Evolutionary conservation across 2,329 filamentous ascomycete genomes (phyloP).

Genomic region (Hypoxylon sp.): DNA sequence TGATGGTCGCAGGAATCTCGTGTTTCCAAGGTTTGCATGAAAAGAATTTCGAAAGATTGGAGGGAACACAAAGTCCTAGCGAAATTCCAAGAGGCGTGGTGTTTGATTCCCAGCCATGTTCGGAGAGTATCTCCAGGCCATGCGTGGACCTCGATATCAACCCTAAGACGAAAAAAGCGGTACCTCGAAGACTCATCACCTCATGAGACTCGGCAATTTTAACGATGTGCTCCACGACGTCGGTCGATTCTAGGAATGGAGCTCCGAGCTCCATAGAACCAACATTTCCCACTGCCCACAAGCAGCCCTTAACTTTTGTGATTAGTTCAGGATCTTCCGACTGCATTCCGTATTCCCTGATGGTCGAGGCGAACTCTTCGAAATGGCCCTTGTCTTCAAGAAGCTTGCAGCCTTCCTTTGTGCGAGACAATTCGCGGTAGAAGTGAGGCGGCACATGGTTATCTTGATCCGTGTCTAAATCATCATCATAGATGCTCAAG

Average conservation of each 20-base stretch:
- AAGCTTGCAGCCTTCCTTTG: conserved; percentile 90
- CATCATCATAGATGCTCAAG: conserved; percentile 72
- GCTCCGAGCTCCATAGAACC: conserved; percentile 98
- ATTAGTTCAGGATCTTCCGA: conserved; percentile 87
- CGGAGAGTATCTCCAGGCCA: conserved; percentile 90
- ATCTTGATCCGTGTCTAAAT: conserved; percentile 67
- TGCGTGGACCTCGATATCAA: conserved; percentile 93
- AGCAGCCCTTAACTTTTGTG: conserved; percentile 93
- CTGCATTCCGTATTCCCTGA: conserved; percentile 88
- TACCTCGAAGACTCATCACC: conserved; percentile 93
- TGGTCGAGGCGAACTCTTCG: conserved; percentile 90
- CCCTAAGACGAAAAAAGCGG: conserved; percentile 95
- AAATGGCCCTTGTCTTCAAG: conserved; percentile 96
- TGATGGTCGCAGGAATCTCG: conserved; percentile 63
- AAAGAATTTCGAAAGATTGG: conserved; percentile 83
- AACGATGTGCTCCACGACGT: conserved; percentile 90
- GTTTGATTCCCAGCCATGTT: conserved; percentile 93
- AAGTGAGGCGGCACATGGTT: conserved; percentile 93
- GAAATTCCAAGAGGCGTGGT: conserved; percentile 86
- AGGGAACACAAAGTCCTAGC: conserved; percentile 88
- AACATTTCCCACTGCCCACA: conserved; percentile 98
- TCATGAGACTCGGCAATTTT: conserved; percentile 89
- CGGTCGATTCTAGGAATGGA: conserved; percentile 89
- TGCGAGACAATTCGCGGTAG: conserved; percentile 94
- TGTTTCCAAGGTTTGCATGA: conserved; percentile 75